A percentile compares a stretch with the other conserved stretches of the same genome.
Conservation (phyloP, 805 yeast genomes). For the Nakazawaea wyomingensis region DNA sequence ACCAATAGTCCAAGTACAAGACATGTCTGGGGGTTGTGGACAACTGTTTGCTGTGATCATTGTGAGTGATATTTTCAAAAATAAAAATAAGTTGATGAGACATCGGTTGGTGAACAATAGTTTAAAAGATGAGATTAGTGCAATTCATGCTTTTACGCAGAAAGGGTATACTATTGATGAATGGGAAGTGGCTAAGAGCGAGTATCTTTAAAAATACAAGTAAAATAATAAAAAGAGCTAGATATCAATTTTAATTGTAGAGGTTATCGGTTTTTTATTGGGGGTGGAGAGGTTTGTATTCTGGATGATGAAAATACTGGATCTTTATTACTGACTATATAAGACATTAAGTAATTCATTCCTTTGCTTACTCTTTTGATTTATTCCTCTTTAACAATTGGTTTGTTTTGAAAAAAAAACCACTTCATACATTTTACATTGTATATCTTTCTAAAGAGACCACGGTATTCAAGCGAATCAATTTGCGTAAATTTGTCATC, state of each 20-base stretch:
- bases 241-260: too few relatives aligned
- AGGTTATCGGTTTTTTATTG: too few relatives aligned
- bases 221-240: background rate
- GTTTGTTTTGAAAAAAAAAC: too few relatives aligned
- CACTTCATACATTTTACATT: too few relatives aligned
- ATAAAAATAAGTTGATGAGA: slow-evolving; percentile 80
- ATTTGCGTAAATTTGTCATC: background rate
- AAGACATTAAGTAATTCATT: too few relatives aligned
- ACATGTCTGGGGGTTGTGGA: slow-evolving; percentile 92
- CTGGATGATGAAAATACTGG: too few relatives aligned
- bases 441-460: too few relatives aligned
- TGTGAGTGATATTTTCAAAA: slow-evolving; percentile 63
- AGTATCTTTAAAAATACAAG: background rate
- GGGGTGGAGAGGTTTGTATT: too few relatives aligned
- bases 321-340: too few relatives aligned
- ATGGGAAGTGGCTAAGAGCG: slow-evolving; percentile 44
- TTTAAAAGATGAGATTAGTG: slow-evolving; percentile 76
- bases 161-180: slow-evolving; percentile 86
- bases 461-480: background rate
- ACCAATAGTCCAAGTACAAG: slow-evolving; percentile 63
- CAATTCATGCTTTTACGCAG: slow-evolving; percentile 94
- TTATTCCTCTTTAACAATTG: too few relatives aligned
- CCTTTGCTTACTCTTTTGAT: too few relatives aligned
- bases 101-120: slow-evolving; percentile 80
- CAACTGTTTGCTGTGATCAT: slow-evolving; percentile 94